phyloP scores from a whole-genome alignment of 768 basidiomycete genomes.

The Amanita brunnescens region DNA sequence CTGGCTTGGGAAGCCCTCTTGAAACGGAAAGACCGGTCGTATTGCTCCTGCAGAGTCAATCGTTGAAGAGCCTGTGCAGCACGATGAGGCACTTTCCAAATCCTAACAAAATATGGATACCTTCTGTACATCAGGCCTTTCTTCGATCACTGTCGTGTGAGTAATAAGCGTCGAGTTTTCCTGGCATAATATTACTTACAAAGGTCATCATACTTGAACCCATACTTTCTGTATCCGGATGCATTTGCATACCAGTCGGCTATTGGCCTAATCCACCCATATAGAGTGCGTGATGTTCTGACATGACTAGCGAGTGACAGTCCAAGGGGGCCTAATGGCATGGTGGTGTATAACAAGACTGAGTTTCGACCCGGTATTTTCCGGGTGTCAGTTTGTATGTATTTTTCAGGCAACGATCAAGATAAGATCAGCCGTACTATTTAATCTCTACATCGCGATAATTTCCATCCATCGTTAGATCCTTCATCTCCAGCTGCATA shows the following conservation, averaged over 20 bases:
- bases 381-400: constrained; percentile 7
- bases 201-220: constrained; percentile 93
- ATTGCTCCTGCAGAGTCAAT: constrained; percentile 68
- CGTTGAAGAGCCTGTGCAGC: constrained; percentile 66
- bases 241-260: constrained; percentile 77
- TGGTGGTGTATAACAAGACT: constrained; percentile 15
- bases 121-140: constrained; percentile 68
- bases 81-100: not conserved
- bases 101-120: constrained; percentile 31
- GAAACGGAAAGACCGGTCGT: constrained; percentile 88
- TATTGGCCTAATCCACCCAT: constrained; percentile 62
- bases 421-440: not conserved
- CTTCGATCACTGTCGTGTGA: constrained; percentile 55
- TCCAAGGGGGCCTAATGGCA: constrained; percentile 57
- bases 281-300: constrained; percentile 58
- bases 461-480: constrained; percentile 19
- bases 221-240: constrained; percentile 78
- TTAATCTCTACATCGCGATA: constrained; percentile 6
- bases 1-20: constrained; percentile 77
- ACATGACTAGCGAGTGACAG: constrained; percentile 71
- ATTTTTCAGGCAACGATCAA: constrained; percentile 2
- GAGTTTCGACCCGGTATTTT: constrained; percentile 5
- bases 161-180: constrained; percentile 4
- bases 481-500: constrained; percentile 21
- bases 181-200: constrained; percentile 40